A percentile compares a stretch with the other conserved stretches of the same genome.
These are phyloP conservation scores for Moesziomyces sp. DNA, from an alignment of 1,284 basidiomycete species.

Conservation along the genomic window DNA sequence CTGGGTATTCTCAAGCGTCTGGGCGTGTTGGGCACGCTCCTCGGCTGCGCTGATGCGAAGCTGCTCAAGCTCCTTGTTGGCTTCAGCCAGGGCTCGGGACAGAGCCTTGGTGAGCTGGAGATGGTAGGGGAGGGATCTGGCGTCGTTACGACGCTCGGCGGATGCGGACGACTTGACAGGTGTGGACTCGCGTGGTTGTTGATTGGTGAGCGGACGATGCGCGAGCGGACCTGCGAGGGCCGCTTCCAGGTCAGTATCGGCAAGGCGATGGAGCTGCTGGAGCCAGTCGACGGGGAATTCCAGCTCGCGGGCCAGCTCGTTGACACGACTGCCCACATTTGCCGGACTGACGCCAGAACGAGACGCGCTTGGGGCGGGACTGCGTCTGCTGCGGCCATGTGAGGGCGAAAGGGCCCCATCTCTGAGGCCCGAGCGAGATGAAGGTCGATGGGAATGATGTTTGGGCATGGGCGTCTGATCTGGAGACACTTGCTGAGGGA, in stretches of 20 bases:
- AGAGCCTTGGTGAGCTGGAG: constrained; percentile 38
- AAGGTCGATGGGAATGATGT: constrained; percentile 15
- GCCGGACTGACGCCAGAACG: constrained; percentile 3
- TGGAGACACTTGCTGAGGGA: constrained; percentile 18
- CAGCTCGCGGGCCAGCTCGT: constrained; percentile 27
- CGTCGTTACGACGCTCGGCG: neutral
- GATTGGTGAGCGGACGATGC: constrained; percentile 20
- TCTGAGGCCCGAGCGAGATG: constrained; percentile 25
- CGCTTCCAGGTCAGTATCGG: constrained; percentile 30
- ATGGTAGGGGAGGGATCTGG: constrained; percentile 17
- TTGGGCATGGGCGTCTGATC: constrained; percentile 49
- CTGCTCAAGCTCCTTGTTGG: constrained; percentile 28
- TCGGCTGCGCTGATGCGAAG: constrained; percentile 5
- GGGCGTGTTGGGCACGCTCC: constrained; percentile 22
- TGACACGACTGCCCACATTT: constrained; percentile 9
- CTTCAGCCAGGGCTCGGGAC: constrained; percentile 31
- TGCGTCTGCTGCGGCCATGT: constrained; percentile 14
- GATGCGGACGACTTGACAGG: constrained; percentile 29
- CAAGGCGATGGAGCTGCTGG: constrained; percentile 26
- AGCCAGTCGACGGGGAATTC: constrained; percentile 44
- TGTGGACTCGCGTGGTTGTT: constrained; percentile 36
- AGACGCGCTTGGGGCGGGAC: constrained; percentile 18
- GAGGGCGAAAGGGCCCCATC: constrained; percentile 29
- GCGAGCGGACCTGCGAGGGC: constrained; percentile 36
- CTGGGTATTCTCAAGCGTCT: constrained; percentile 32